Evolutionary conservation across 2,329 filamentous ascomycete genomes (phyloP), one percentile per base, ranked within the genome.

Genomic region (Colletotrichum horii): DNA sequence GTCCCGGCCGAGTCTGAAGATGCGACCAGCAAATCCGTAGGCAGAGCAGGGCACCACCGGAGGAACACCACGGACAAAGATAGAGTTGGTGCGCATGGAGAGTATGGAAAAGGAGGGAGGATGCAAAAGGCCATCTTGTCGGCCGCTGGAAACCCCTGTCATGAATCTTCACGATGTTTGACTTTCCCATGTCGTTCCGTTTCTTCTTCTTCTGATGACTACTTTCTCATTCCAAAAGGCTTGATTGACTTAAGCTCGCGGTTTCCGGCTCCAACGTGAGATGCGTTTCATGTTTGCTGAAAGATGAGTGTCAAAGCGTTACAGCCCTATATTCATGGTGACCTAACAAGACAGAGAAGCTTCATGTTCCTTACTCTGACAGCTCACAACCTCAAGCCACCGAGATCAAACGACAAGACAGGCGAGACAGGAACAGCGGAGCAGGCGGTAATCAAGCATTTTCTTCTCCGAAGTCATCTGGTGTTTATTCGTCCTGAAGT

Each of bases 231-330:
- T 65, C 58, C 70, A 77, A 61, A 79, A 80, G 75, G 78, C 79
- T 80, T 80, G 79, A 78, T 80, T 79, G 77, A 79, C 78, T 80
- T 77, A 73, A 78, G 52, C 71, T 75, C 74, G 56, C 56, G 70
- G 70, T 76, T 61, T 67, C 64, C 28, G 26, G 34, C 32, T 36
- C 52, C 70, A 22, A 52, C 19, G 36, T 74, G 70, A 32, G 19
- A 66, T 58, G 48, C 8, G 74, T 76, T 76, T 76, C 74, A 76
- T 52, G 65, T 69, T 56, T 64, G 65, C 58, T 74, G 64, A 74
- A 74, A 67, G 43, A 61, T 43, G 36, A 60, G 56, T 34, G 55
- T 74, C 74, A 74, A 69, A 69, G 70, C 74, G 70, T 56, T 22
- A 48, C 74, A 74, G 70, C 70, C 74, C 70, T 74, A 74, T 56